These are phyloP conservation scores for Hyphodiscus hymeniophilus DNA, from an alignment of 495 filamentous ascomycete genomes.

Conservation along the genomic window DNA sequence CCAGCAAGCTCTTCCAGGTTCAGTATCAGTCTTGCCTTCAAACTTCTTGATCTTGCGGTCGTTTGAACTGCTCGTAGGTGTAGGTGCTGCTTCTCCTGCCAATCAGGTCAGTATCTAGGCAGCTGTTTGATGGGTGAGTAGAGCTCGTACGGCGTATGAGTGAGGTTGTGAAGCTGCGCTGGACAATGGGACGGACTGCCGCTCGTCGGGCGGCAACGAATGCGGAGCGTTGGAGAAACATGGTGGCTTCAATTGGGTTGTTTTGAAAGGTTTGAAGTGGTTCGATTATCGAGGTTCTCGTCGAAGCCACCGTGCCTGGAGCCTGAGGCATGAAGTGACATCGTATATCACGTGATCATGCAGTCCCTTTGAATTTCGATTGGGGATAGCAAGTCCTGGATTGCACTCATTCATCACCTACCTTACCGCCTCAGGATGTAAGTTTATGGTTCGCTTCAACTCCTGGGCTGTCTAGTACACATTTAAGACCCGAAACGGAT, in stretches of 20 bases:
- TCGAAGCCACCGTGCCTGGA: too few relatives aligned
- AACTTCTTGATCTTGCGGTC: conserved; percentile 23
- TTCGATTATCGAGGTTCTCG: background rate
- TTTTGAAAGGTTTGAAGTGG: background rate
- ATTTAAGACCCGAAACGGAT: too few relatives aligned
- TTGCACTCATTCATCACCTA: too few relatives aligned
- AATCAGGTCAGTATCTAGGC: conserved; percentile 1
- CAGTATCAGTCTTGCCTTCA: conserved; percentile 11
- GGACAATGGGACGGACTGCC: conserved; percentile 48
- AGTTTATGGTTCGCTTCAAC: too few relatives aligned
- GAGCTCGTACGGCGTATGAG: conserved; percentile 48
- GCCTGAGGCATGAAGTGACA: background rate
- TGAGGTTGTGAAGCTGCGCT: conserved; percentile 50
- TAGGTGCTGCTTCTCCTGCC: conserved; percentile 16
- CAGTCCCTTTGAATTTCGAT: too few relatives aligned
- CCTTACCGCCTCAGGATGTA: too few relatives aligned
- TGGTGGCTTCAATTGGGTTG: conserved; percentile 35
- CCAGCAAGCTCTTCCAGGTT: background rate
- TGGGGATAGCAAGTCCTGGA: too few relatives aligned
- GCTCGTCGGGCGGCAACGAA: conserved; percentile 64
- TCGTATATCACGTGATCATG: background rate
- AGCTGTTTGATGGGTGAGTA: conserved; percentile 40
- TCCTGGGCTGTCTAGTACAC: too few relatives aligned
- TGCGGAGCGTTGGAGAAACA: conserved; percentile 80
- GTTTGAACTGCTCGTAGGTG: conserved; percentile 8